A percentile compares a stretch with the other conserved stretches of the same genome.
phyloP scores from a whole-genome alignment of 177 flowering plant genomes.

The Tripterygium wilfordii region DNA sequence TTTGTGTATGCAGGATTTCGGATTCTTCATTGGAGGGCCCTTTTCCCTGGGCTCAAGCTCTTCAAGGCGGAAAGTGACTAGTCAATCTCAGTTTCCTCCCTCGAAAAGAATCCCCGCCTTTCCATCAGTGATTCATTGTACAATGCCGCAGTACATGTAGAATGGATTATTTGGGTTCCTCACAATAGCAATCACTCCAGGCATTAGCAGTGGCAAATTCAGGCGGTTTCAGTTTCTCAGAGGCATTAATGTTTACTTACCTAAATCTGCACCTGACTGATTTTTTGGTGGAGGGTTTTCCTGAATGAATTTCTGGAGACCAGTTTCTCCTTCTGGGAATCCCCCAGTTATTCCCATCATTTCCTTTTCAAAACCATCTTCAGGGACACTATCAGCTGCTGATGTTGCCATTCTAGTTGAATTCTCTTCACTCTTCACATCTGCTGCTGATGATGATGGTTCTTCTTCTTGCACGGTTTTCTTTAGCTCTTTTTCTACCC shows the following conservation, averaged over 20 bases:
- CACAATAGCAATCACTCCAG: constrained; percentile 88
- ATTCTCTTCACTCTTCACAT: constrained; percentile 12
- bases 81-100: constrained; percentile 85
- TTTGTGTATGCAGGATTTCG: constrained; percentile 60
- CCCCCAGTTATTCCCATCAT: constrained; percentile 85
- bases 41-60: constrained; percentile 84
- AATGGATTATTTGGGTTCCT: constrained; percentile 71
- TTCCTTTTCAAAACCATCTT: constrained; percentile 81
- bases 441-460: constrained; percentile 6
- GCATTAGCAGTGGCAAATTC: constrained; percentile 73
- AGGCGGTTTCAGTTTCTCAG: constrained; percentile 56
- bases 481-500: constrained; percentile 46
- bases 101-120: constrained; percentile 85
- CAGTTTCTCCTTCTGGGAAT: constrained; percentile 93
- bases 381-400: constrained; percentile 17
- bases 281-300: constrained; percentile 70
- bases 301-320: constrained; percentile 57
- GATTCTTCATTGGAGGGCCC: constrained; percentile 87
- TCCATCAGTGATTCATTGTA: constrained; percentile 88
- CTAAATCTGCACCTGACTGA: background rate
- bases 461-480: constrained; percentile 18
- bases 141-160: constrained; percentile 84
- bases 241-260: constrained; percentile 6
- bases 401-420: background rate
- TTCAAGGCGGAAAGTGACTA: constrained; percentile 61